phyloP scores from a whole-genome alignment of 2,329 filamentous ascomycete genomes.

The Zalaria sp. region DNA sequence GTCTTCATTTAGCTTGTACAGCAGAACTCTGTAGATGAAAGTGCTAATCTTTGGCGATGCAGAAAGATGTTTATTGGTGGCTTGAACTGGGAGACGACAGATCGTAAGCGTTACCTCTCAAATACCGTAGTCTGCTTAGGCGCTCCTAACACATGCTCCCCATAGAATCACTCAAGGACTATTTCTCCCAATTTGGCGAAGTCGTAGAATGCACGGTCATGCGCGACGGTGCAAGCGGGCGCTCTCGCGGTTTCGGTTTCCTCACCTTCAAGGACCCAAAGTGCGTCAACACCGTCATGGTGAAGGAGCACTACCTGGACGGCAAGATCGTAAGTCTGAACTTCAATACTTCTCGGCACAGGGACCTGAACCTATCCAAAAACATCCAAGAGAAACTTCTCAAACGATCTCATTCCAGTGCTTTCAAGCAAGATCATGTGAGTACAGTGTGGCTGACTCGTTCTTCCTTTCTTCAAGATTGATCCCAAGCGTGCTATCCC shows the following conservation, averaged over 20 bases:
- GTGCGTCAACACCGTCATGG: conserved; percentile 98
- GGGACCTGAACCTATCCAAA: not conserved
- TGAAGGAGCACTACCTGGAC: conserved; percentile 96
- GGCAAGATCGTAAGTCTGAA: conserved; percentile 76
- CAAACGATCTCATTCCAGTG: too few species aligned
- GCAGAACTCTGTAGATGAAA: not conserved
- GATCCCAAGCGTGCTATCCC: conserved; percentile 96
- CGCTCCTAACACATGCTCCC: conserved; percentile 14
- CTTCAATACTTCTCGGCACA: not conserved
- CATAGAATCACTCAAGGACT: conserved; percentile 85
- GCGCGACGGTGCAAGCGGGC: conserved; percentile 85
- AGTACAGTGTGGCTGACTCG: too few species aligned
- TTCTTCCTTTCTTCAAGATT: conserved; percentile 45
- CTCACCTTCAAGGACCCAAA: conserved; percentile 96
- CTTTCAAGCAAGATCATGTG: too few species aligned
- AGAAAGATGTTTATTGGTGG: conserved; percentile 99
- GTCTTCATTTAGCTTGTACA: not conserved
- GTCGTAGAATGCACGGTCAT: conserved; percentile 98
- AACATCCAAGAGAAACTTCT: too few species aligned
- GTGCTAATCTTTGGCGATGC: conserved; percentile 12
- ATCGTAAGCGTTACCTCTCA: conserved; percentile 51
- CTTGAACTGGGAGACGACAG: conserved; percentile 97
- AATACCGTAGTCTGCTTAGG: conserved; percentile 2
- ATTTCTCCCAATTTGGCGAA: conserved; percentile 96
- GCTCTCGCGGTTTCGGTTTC: conserved; percentile 93